A percentile compares a stretch with the other conserved stretches of the same genome.
Conservation (phyloP, 2,329 filamentous ascomycete genomes). For the Colletotrichum navitas region DNA sequence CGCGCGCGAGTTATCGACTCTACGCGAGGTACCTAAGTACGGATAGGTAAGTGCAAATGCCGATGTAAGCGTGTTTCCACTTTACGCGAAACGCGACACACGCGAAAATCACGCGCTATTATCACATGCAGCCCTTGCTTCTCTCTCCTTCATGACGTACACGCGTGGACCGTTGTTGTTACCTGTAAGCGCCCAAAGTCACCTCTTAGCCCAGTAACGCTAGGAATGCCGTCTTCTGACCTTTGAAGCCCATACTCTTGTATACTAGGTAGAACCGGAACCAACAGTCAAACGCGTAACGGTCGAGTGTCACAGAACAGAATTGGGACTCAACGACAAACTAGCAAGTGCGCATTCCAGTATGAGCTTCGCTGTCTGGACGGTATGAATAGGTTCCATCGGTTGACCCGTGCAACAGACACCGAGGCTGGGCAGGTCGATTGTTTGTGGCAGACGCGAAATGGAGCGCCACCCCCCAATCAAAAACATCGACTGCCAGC, state of each 20-base stretch:
- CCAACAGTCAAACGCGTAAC: not conserved
- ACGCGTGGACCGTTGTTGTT: not conserved
- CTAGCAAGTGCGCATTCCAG: not conserved
- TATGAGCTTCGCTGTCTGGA: not conserved
- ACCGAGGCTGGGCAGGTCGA: not conserved
- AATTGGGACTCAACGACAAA: not conserved
- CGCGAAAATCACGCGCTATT: not conserved
- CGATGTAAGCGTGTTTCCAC: not conserved
- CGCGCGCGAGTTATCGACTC: not conserved
- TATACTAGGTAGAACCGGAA: not conserved
- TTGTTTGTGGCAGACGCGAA: not conserved
- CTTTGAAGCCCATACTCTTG: not conserved
- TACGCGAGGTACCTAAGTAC: too few species aligned
- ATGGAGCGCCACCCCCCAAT: not conserved
- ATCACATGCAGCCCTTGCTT: not conserved
- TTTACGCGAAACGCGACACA: constrained; percentile 1
- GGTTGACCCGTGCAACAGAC: not conserved
- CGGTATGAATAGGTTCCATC: not conserved
- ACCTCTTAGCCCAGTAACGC: not conserved
- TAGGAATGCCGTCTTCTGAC: not conserved
- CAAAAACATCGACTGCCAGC: not conserved
- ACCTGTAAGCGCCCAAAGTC: not conserved
- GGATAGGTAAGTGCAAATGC: too few species aligned
- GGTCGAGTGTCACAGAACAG: not conserved
- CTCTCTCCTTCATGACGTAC: not conserved